Base-by-base conservation (phyloP, 2,329 filamentous ascomycete genomes). In the Pseudodiploospora longispora region DNA sequence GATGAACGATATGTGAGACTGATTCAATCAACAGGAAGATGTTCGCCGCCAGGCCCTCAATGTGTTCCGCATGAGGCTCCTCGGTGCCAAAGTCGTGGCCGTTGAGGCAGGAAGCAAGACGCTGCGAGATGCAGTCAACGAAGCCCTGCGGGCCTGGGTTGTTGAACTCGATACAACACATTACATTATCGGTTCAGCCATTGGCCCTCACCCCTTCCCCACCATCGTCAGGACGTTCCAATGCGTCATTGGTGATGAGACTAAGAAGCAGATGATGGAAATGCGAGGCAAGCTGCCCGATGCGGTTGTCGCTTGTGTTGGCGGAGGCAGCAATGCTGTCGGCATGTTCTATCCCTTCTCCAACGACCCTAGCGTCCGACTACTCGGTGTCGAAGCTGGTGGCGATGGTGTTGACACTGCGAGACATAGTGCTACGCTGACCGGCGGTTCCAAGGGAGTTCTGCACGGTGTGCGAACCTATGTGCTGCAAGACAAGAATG, bases 301-400 rank as follows among this genome's bases (percentile, higher is more conserved):
- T 55, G 93, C 90, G 1, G 90, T 98, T 27, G 88, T 98, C 10
- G 93, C 93, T 7, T 98, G 93, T 59, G 93, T 98, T 9, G 93
- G 93, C 44, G 93, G 93, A 54, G 93, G 93, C 47, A 90, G 83
- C 63, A 98, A 98, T 62, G 93, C 93, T 3, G 83, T 85, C 4
- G 93, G 93, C 69, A 98, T 97, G 90, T 98, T 98, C 72, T 94
- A 91, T 67, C 93, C 93, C 42, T 98, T 98, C 70, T 76, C 85
- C 50, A 81, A 88, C 36, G 91, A 98, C 57, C 76, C 76, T 0
- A 82, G 75, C 48, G 93, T 98, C 48, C 89, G 90, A 68, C 77
- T 96, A 4, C 74, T 97, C 9, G 93, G 93, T 52, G 90, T 98
- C 2, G 93, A 98, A 71, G 93, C 93, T 9, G 93, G 88, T 34